Evolutionary conservation across 495 filamentous ascomycete genomes (phyloP), one percentile per base, ranked within the genome.

Genomic region (Aspergillus sparsus): DNA sequence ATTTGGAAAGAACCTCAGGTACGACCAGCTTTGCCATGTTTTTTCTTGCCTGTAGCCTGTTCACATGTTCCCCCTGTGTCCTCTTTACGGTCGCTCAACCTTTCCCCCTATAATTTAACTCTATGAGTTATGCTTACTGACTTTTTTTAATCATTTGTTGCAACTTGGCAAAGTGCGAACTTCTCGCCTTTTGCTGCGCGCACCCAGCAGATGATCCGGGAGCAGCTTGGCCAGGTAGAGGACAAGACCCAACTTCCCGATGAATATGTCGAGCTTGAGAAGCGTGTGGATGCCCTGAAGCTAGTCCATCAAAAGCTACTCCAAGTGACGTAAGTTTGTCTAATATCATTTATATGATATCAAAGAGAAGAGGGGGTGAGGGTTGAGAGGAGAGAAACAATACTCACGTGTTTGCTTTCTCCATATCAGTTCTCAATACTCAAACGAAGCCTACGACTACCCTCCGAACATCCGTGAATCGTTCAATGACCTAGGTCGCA

Each of bases 401-500:
- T 53, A 4, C 33, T 57, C 33, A 49, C 47, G 37, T 49, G 44
- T 46, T 49, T n/a, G 8, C 10, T 32, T 21, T 15, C 4, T 41
- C 16, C 12, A 31, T 68, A 53, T 69, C 21, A 97, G 93, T 62
- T 92, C 91, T 55, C 93, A 97, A 80, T 98, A 97, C 79, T 86
- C 90, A 32, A 87, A 93, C 76, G 94, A 98, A 83, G 84, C 93
- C 66, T 98, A 98, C 77, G 94, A 98, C 78, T 98, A 98, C 76
- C 94, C 94, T n/a, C 87, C 92, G 74, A 98, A 98, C 78, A 89
- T 97, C 72, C 92, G 93, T 75, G 94, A 98, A 81, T 96, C 91
- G 62, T 94, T 98, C 80, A 88, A 89, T 71, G 94, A 98, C 72
- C 86, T 98, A 44, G 89, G 92, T 66, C 92, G 92, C 69, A 97